phyloP scores from a whole-genome alignment of 176 grass and related monocot species.

The Juncus effusus region DNA sequence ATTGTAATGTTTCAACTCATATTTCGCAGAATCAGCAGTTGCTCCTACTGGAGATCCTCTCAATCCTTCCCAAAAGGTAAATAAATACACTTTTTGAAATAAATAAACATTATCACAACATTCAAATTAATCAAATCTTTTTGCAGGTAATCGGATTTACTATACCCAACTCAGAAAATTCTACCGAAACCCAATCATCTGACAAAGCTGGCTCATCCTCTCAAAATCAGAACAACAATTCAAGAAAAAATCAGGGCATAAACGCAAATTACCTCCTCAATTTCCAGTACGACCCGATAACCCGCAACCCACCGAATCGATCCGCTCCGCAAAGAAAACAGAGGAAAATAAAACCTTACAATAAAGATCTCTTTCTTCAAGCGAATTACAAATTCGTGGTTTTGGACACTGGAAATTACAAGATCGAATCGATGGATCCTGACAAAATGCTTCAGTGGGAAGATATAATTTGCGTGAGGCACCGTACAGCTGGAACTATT shows the following conservation, averaged over 20 bases:
- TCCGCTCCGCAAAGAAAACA: conserved; percentile 71
- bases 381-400: conserved; percentile 98
- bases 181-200: background rate
- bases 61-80: conserved; percentile 59
- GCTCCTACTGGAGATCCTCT: conserved; percentile 40
- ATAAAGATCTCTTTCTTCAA: conserved; percentile 93
- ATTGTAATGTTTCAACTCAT: conserved; percentile 3
- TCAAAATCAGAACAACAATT: conserved; percentile 38
- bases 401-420: conserved; percentile 63
- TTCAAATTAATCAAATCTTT: conserved; percentile 21
- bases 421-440: conserved; percentile 74
- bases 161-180: conserved; percentile 46
- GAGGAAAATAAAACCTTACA: conserved; percentile 88
- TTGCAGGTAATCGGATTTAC: conserved; percentile 72
- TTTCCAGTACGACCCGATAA: conserved; percentile 97
- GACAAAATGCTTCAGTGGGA: conserved; percentile 99
- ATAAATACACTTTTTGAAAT: background rate
- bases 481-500: conserved; percentile 46
- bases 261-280: conserved; percentile 94
- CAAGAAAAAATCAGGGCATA: conserved; percentile 65
- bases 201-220: conserved; percentile 22
- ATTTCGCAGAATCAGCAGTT: conserved; percentile 59
- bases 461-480: conserved; percentile 82
- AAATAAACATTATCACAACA: background rate
- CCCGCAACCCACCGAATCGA: conserved; percentile 47